Conservation (phyloP, 164 flowering plant genomes). For the Chimonanthus salicifolius region DNA sequence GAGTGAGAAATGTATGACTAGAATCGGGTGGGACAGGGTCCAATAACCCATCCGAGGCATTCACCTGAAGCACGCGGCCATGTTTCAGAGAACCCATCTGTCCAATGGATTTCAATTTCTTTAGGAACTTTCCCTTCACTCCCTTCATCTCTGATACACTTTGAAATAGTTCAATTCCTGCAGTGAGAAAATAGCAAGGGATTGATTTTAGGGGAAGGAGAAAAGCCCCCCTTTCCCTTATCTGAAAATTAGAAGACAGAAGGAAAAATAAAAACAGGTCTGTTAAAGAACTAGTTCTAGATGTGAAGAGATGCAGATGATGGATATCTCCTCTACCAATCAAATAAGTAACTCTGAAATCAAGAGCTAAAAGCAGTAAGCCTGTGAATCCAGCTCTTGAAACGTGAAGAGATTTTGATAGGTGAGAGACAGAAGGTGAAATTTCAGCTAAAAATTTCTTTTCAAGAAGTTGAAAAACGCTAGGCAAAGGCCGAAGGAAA, state of each 20-base stretch:
- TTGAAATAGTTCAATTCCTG: not conserved
- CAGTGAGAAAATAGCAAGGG: not conserved
- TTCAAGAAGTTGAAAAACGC: not conserved
- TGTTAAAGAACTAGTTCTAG: not conserved
- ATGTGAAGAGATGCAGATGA: not conserved
- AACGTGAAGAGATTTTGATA: not conserved
- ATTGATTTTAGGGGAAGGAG: not conserved
- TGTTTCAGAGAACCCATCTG: slow-evolving; percentile 45
- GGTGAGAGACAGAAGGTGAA: not conserved
- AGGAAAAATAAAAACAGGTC: not conserved
- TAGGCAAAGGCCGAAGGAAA: too few species aligned
- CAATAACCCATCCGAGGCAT: slow-evolving; percentile 37
- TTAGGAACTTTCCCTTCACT: slow-evolving; percentile 64
- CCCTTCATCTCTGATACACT: slow-evolving; percentile 37
- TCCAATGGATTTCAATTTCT: slow-evolving; percentile 62
- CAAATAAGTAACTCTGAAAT: not conserved
- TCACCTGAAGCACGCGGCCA: slow-evolving; percentile 49
- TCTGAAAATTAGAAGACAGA: not conserved
- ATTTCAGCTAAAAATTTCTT: not conserved
- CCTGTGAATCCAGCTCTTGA: not conserved
- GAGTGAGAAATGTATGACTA: slow-evolving; percentile 4
- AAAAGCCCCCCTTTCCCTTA: not conserved
- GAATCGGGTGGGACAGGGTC: slow-evolving; percentile 14
- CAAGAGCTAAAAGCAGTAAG: not conserved
- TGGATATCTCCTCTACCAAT: too few species aligned